phyloP scores from a whole-genome alignment of 2,329 filamentous ascomycete genomes.

The Beauveria scarabaeidicola region DNA sequence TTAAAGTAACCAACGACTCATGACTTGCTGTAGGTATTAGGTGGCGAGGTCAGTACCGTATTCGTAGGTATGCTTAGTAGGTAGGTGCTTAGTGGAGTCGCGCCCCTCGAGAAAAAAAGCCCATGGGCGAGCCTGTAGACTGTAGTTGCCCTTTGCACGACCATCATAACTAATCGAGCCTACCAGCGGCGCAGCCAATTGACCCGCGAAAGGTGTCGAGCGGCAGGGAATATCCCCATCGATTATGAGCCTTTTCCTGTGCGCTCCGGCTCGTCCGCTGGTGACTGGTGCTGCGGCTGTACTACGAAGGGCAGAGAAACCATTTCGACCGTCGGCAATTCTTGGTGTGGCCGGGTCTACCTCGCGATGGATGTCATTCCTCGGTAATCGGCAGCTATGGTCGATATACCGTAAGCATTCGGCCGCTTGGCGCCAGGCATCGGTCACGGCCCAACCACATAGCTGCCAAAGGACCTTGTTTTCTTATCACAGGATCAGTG shows the following conservation, averaged over 20 bases:
- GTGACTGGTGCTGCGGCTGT: neutral
- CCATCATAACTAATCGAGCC: neutral
- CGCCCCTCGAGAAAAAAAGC: neutral
- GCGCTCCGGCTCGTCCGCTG: neutral
- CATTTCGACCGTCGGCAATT: neutral
- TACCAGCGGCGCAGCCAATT: neutral
- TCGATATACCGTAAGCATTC: neutral
- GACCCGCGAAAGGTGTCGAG: neutral
- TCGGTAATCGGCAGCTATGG: neutral
- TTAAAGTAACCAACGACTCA: no score
- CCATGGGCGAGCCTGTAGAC: neutral
- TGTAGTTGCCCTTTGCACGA: neutral
- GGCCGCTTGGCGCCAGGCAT: neutral
- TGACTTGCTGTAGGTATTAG: no score
- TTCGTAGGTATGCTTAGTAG: no score
- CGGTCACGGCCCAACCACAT: neutral
- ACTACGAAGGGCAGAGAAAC: neutral
- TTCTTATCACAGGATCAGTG: slow-evolving; percentile 32
- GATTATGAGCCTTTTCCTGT: slow-evolving; percentile 2
- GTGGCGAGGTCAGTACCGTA: no score
- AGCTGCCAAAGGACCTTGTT: slow-evolving; percentile 25
- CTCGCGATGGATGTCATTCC: slow-evolving; percentile 14
- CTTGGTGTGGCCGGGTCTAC: neutral
- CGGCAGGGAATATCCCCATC: neutral
- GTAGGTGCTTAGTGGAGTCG: neutral